Evolutionary conservation across 2,329 filamentous ascomycete species (phyloP), one percentile per base, ranked within the genome.

Genomic region (Diplodia corticola): DNA sequence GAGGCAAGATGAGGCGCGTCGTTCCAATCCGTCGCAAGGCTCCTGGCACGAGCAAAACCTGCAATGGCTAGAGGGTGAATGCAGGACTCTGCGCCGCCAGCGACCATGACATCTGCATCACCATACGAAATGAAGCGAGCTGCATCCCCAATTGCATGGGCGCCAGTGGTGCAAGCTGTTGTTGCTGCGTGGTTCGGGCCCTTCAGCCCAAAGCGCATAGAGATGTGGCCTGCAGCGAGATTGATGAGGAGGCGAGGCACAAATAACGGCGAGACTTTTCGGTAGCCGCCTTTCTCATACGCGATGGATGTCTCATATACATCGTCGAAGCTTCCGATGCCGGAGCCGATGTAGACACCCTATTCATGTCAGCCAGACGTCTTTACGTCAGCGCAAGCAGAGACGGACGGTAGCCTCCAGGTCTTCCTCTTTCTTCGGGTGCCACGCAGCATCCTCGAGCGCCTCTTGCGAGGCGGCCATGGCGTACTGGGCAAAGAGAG

Each of bases 91-190:
- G 94, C 88, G 30, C 94, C 94, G 49, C 95, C 95, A n/a, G 95
- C 93, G 9, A 99, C 80, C 93, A 99, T 98, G 64, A 98, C 90
- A 76, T 97, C 86, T 53, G 94, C 94, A 75, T 98, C 94, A 6
- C 93, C 93, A 73, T 89, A 89, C n/a, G 90, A 87, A 68, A 99
- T 94, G 75, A 97, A 92, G 20, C 94, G 88, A n/a, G 91, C 89
- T 5, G 95, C 95, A 76, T 99, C 95, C 20, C 94, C 95, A 59
- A 99, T 89, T 1, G 93, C 93, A 80, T 99, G 95, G 0, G 94
- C 92, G 12, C 95, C 95, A 0, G 95, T 99, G 0, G 95, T 98
- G 77, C 95, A 99, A 67, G 95, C 95, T 13, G 95, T 99, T 0
- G 94, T 96, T 46, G 88, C 92, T 1, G 94, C 88, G 78, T 97